Base-by-base conservation (phyloP, 164 flowering plant genomes). In the Platanus orientalis region DNA sequence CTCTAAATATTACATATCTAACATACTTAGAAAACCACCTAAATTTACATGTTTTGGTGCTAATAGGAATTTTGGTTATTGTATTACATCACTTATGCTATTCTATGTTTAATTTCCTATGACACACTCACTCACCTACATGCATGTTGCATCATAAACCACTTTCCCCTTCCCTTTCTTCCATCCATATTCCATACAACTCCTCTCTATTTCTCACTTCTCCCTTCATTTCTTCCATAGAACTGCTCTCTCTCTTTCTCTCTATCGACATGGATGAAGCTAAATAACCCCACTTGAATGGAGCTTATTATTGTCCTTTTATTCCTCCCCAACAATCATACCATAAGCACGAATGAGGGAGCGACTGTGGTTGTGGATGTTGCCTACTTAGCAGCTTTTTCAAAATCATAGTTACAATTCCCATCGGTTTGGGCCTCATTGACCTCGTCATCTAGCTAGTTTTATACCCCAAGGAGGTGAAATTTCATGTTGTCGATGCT, bases 401-500 rank as follows among this genome's bases (percentile, higher is more conserved):
- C 65, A 69, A 74, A 32, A 48, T 74, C 62, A 1, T 74, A 57
- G 6, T 26, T 44, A 45, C 70, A 45, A 23, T 66, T 48, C 26
- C 62, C 70, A 47, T 58, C 58, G n/a, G 53, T n/a, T n/a, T n/a
- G n/a, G 73, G 53, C 23, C 32, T 73, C 52, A 14, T 45, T 53
- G 36, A 44, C 58, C 34, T 73, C 64, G 28, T 65, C 53, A 24
- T 57, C 21, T 74, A 69, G 71, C 69, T 74, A 48, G 42, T 70
- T 44, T 51, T 70, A 55, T 71, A 63, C 17, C 78, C 78, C 16
- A 52, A 62, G 59, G 30, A 28, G 48, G 40, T 67, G 50, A 67
- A 54, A 17, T 66, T 74, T 65, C 40, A 60, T 54, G 71, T 58
- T 55, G 28, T 57, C 53, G 61, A 70, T 27, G 78, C 78, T 20